Base-by-base conservation (phyloP, 495 filamentous ascomycete species). In the Viridothelium virens region DNA sequence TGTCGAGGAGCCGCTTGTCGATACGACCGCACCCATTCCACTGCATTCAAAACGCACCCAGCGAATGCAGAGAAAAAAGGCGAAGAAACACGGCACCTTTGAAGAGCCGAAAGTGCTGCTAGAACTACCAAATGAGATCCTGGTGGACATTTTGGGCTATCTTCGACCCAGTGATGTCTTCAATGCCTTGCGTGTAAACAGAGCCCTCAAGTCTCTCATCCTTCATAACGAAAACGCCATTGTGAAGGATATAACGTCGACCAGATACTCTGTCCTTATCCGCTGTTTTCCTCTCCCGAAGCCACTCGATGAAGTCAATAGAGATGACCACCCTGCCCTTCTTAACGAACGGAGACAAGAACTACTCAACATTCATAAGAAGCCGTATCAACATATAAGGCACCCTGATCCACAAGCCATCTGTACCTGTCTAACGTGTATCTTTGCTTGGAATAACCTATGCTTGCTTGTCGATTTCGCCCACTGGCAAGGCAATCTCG, bases 401-500 rank as follows among this genome's bases (percentile, higher is more conserved):
- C 31, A 70, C 0, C 76, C 79, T 10, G 74, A 83, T 65, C 67
- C 70, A 0, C 44, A 66, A 2, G 68, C 79, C 9, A 65, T 81
- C 2, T 85, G 83, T 70, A 82, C 80, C 16, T 85, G 83, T 69
- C 63, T 82, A 25, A 79, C 79, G 3, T 86, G 84, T 66, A 67
- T 80, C 34, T 62, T 81, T 18, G 75, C 79, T 18, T 86, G 83
- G 84, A 81, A 80, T 64, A 76, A 79, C 0, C 77, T 85, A 2
- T 78, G 77, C 61, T 44, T 84, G 11, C 74, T 76, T 14, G 76
- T 85, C 39, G 83, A 86, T 65, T 81, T 86, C 61, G 79, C 79
- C 7, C 74, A 80, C 68, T 86, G 81, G 80, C 84, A 84, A 67
- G 18, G 67, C 25, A 63, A 83, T 61, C 77, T 85, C 9, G 78